Conservation (phyloP, 768 basidiomycete genomes). For the Pholiota microspora region DNA sequence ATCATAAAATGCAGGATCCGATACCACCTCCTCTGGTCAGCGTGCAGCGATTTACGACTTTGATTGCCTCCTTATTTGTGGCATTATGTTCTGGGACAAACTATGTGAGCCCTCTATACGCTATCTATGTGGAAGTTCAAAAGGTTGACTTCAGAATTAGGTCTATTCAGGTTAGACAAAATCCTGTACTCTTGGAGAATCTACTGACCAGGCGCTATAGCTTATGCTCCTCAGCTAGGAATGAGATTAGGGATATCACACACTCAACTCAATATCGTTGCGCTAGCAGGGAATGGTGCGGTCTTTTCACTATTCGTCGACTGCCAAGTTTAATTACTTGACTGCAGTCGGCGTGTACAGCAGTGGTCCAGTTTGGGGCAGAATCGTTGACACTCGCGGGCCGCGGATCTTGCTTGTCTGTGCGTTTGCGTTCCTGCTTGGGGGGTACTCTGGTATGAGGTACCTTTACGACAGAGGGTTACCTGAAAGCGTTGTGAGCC, state of each 20-base stretch:
- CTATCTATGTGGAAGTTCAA: neutral
- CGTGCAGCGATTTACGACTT: slow-evolving; percentile 40
- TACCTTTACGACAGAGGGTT: slow-evolving; percentile 60
- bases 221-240: slow-evolving; percentile 87
- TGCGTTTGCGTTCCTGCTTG: slow-evolving; percentile 57
- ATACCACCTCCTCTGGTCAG: slow-evolving; percentile 32
- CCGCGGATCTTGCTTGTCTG: slow-evolving; percentile 64
- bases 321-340: neutral
- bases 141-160: slow-evolving; percentile 20
- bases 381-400: slow-evolving; percentile 71
- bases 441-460: slow-evolving; percentile 76
- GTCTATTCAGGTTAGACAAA: slow-evolving; percentile 40
- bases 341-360: slow-evolving; percentile 70
- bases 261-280: slow-evolving; percentile 81
- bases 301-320: neutral
- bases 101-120: slow-evolving; percentile 55
- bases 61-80: slow-evolving; percentile 58
- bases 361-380: slow-evolving; percentile 77
- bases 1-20: slow-evolving; percentile 21
- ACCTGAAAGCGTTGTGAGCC: slow-evolving; percentile 26
- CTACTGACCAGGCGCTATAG: slow-evolving; percentile 28
- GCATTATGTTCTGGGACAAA: slow-evolving; percentile 69
- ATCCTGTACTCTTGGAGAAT: neutral
- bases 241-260: slow-evolving; percentile 72
- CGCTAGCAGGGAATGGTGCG: slow-evolving; percentile 75